phyloP scores from a whole-genome alignment of 2,329 filamentous ascomycete species.

The Paramyrothecium roridum region DNA sequence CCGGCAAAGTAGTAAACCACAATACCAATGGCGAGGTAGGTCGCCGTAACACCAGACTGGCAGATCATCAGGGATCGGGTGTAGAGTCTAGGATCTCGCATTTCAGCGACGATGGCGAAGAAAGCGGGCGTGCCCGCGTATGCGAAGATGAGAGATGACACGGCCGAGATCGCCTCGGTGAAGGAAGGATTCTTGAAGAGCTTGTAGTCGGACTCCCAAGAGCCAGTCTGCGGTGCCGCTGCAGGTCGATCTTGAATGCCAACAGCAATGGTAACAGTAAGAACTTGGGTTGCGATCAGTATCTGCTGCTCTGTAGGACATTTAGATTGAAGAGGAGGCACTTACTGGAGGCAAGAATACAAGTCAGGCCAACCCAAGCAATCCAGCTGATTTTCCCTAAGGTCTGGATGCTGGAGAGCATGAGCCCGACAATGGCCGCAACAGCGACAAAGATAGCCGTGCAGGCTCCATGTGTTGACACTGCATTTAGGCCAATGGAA shows the following conservation, averaged over 20 bases:
- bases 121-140: conserved; percentile 35
- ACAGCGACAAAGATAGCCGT: conserved; percentile 22
- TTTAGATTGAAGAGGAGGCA: not conserved
- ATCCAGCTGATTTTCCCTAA: conserved; percentile 58
- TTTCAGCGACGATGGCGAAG: conserved; percentile 51
- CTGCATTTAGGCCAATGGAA: conserved; percentile 15
- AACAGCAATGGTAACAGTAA: conserved; percentile 1
- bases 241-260: conserved; percentile 48
- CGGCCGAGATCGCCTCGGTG: conserved; percentile 49
- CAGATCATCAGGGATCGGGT: conserved; percentile 19
- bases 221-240: conserved; percentile 50
- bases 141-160: conserved; percentile 52
- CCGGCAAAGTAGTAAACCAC: conserved; percentile 27
- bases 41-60: conserved; percentile 16
- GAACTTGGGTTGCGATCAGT: not conserved
- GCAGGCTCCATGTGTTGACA: conserved; percentile 20
- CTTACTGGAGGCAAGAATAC: conserved; percentile 47
- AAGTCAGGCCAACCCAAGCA: conserved; percentile 45
- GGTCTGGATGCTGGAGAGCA: conserved; percentile 16
- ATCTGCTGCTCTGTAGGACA: too few relatives aligned
- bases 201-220: conserved; percentile 52
- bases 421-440: conserved; percentile 15
- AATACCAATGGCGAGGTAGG: conserved; percentile 23
- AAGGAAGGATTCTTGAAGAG: conserved; percentile 50
- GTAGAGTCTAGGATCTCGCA: conserved; percentile 25